Conservation (phyloP, 2,329 filamentous ascomycete genomes). For the Helicocarpus griseus region DNA sequence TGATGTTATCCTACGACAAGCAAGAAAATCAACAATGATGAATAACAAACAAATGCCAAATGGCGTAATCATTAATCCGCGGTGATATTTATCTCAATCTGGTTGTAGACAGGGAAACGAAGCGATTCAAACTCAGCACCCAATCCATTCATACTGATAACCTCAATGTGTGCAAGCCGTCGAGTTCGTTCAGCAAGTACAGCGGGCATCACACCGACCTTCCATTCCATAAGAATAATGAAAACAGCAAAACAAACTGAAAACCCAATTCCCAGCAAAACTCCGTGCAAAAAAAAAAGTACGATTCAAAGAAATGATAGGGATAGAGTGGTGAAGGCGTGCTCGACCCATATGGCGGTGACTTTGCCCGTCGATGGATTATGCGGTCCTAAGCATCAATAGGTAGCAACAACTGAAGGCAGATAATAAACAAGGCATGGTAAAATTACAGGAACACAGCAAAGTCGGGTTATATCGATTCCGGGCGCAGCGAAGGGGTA, state of each 20-base stretch:
- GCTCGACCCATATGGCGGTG: too few relatives aligned
- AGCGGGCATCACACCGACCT: not conserved
- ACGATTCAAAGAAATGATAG: not conserved
- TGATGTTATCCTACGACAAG: too few relatives aligned
- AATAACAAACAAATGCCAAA: too few relatives aligned
- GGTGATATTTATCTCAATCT: not conserved
- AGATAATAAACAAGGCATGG: not conserved
- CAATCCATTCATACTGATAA: not conserved
- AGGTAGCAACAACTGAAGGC: not conserved
- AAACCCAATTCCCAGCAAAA: not conserved
- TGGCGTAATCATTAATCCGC: too few relatives aligned
- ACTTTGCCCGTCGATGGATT: too few relatives aligned
- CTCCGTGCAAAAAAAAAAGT: not conserved
- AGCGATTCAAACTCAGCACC: not conserved
- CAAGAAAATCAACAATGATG: too few relatives aligned
- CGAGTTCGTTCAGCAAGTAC: not conserved
- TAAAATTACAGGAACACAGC: not conserved
- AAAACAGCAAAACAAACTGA: not conserved
- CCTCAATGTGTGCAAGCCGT: not conserved
- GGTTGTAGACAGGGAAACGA: not conserved
- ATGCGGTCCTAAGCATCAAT: too few relatives aligned
- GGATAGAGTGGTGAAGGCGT: too few relatives aligned
- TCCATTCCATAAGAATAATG: not conserved
- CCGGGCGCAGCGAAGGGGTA: too few relatives aligned
- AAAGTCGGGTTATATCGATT: not conserved